Conservation (phyloP, 2,329 filamentous ascomycete genomes). For the Trichoderma pleuroti region DNA sequence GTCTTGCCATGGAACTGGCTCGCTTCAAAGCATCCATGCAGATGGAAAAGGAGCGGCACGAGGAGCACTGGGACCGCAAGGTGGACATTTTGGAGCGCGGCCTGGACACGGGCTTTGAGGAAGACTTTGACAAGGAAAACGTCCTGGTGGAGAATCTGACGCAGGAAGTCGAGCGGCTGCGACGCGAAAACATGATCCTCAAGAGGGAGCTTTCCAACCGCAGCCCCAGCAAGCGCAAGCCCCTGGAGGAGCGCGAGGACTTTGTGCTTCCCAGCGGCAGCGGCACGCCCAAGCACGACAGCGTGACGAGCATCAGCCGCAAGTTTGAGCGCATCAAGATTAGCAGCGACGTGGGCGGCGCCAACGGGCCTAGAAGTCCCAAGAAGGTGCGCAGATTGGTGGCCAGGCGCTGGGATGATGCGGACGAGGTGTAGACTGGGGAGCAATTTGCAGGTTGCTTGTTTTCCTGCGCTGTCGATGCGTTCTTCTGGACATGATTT, state of each 20-base stretch:
- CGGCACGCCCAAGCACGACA: slow-evolving; percentile 14
- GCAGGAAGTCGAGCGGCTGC: slow-evolving; percentile 66
- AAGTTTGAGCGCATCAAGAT: slow-evolving; percentile 52
- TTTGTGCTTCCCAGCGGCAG: slow-evolving; percentile 25
- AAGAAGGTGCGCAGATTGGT: slow-evolving; percentile 53
- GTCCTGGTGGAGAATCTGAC: slow-evolving; percentile 61
- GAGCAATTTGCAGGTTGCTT: not conserved
- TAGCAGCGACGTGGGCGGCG: slow-evolving; percentile 35
- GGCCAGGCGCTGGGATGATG: slow-evolving; percentile 47
- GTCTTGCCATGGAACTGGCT: slow-evolving; percentile 68
- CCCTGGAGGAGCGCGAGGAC: slow-evolving; percentile 54
- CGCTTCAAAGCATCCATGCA: slow-evolving; percentile 79
- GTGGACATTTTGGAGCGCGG: slow-evolving; percentile 61
- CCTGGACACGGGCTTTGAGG: slow-evolving; percentile 42
- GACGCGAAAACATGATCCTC: slow-evolving; percentile 60
- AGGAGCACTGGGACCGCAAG: slow-evolving; percentile 86
- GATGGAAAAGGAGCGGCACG: slow-evolving; percentile 72
- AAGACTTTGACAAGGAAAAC: slow-evolving; percentile 61
- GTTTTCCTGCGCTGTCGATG: not conserved
- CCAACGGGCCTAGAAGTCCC: slow-evolving; percentile 41
- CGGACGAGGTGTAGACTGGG: not conserved
- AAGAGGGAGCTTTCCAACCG: slow-evolving; percentile 62
- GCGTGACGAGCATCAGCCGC: slow-evolving; percentile 39
- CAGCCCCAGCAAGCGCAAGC: slow-evolving; percentile 60
- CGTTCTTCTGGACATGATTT: not conserved